Evolutionary conservation across 805 yeast genomes (phyloP), one percentile per base, ranked within the genome.

Genomic region (Cyberlindnera nakhonratchasimensis): DNA sequence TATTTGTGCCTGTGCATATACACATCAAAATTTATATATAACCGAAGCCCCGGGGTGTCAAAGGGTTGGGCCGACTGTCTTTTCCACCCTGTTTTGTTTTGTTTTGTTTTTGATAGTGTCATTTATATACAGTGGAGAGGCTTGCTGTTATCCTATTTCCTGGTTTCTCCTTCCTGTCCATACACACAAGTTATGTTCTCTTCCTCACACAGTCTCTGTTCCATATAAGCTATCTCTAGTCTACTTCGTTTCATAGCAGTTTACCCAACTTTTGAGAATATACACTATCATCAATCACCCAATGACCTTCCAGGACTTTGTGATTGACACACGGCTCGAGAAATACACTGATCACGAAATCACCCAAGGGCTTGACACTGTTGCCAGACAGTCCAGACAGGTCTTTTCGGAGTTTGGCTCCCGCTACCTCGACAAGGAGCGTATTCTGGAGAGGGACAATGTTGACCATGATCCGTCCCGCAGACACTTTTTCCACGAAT

Each of bases 401-500:
- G 30, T 23, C 2, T 11, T 44, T 19, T 18, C 34, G 13, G 14
- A 32, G 16, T 16, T 43, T 11, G 47, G 47, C 2, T 11, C 29
- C 3, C 16, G 19, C 12, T 40, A 30, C 29, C 39, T 47, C 18
- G 32, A 42, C 24, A 48, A 48, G 25, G 52, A 48, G 29, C 43
- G 47, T 16, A 17, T 42, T 38, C 20, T 40, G 28, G 53, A 52
- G 21, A 19, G 39, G 4, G 49, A 43, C 11, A 40, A 36, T 17
- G 45, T 47, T n/a, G 45, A 53, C 19, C 42, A 47, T 24, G 52
- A 48, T 36, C 52, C 50, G 6, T 40, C 39, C 17, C 34, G 37
- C n/a, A 29, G 26, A 12, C 54, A 53, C 25, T 57, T 57, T 40
- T 53, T 48, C 42, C 46, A 57, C 31, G 62, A 57, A 42, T 57